phyloP scores from a whole-genome alignment of 202 grass and related monocot genomes.

The Thinopyrum obtusiflorum region DNA sequence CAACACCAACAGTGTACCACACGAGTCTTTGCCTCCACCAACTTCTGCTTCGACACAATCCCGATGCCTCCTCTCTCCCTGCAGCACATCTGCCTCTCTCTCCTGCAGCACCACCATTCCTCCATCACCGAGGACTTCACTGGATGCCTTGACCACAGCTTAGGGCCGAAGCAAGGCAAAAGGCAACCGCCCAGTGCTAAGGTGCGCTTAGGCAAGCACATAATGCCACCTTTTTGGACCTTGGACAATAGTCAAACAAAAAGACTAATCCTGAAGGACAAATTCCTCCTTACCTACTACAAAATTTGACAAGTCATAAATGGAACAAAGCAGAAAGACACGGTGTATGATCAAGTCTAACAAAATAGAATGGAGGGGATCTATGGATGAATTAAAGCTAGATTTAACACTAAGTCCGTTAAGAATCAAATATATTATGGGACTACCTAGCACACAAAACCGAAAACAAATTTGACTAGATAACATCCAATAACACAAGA shows the following conservation, averaged over 20 bases:
- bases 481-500: not conserved
- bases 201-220: not conserved
- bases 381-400: constrained; percentile 8
- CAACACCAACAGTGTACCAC: not conserved
- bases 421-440: not conserved
- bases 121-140: not conserved
- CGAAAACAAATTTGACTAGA: not conserved
- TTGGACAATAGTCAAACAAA: not conserved
- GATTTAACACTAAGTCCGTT: not conserved
- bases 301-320: not conserved
- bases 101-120: not conserved
- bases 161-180: not conserved
- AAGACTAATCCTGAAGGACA: not conserved
- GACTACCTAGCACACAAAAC: constrained; percentile 12
- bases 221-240: not conserved
- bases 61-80: not conserved
- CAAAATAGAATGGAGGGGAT: not conserved
- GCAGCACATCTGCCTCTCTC: not conserved
- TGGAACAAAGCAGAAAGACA: constrained; percentile 3
- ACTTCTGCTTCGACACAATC: not conserved
- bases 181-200: not conserved
- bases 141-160: not conserved
- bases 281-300: not conserved
- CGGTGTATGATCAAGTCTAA: not conserved
- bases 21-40: not conserved